A percentile compares a stretch with the other conserved stretches of the same genome.
phyloP scores from a whole-genome alignment of 2,329 filamentous ascomycete species.

The Fusarium burgessii region DNA sequence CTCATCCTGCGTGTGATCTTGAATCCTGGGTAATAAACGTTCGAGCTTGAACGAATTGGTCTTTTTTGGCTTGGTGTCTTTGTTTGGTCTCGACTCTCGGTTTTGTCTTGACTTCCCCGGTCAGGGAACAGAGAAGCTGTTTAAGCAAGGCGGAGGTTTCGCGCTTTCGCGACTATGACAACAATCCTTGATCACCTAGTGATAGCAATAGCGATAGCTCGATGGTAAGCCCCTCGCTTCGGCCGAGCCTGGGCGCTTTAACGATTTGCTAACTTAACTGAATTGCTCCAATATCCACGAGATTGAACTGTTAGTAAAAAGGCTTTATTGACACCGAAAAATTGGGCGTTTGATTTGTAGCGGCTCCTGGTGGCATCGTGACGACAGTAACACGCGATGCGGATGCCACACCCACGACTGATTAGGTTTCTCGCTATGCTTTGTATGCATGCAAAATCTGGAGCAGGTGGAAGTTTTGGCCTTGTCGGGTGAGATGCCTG shows the following conservation, averaged over 20 bases:
- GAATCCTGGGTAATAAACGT: constrained; percentile 23
- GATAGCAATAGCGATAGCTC: constrained; percentile 9
- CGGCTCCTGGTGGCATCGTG: constrained; percentile 40
- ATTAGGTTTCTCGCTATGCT: constrained; percentile 46
- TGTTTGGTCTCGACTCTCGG: constrained; percentile 29
- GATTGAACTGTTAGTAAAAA: constrained; percentile 15
- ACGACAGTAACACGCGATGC: constrained; percentile 48
- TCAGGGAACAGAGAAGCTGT: constrained; percentile 16
- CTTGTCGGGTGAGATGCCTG: constrained; percentile 14
- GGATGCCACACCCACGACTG: constrained; percentile 39
- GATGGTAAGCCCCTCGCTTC: constrained; percentile 28
- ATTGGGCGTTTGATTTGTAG: constrained; percentile 21
- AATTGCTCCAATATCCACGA: constrained; percentile 10
- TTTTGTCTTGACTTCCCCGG: constrained; percentile 20
- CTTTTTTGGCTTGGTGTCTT: constrained; percentile 28
- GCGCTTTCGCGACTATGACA: constrained; percentile 30
- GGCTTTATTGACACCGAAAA: constrained; percentile 1
- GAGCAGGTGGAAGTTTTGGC: constrained; percentile 34
- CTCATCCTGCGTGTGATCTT: constrained; percentile 20
- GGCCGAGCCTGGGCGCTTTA: constrained; percentile 21
- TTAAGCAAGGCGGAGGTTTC: constrained; percentile 30
- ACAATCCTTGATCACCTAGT: constrained; percentile 29
- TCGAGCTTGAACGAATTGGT: constrained; percentile 33
- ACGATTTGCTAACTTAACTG: constrained; percentile 1
- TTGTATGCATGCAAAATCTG: constrained; percentile 46